Evolutionary conservation across 495 filamentous ascomycete genomes (phyloP).

Genomic region (Tuber magnatum): DNA sequence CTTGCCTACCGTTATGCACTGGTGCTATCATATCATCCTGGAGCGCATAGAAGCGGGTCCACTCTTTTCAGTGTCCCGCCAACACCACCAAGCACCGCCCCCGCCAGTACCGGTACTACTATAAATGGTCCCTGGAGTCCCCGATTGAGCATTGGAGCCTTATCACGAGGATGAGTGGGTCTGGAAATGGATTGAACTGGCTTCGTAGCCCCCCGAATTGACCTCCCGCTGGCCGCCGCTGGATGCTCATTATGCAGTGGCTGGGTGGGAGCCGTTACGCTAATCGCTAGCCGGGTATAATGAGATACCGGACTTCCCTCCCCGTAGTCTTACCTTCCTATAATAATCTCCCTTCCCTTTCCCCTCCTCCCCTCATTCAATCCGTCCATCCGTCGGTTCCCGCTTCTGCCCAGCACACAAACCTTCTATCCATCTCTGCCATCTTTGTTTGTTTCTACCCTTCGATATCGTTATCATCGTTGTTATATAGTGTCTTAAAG

Average conservation of each 20-base stretch:
- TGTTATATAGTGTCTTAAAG: neutral
- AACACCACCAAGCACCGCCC: neutral
- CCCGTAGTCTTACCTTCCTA: neutral
- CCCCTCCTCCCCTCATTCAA: neutral
- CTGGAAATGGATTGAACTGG: neutral
- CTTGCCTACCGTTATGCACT: too few relatives aligned
- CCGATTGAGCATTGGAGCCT: neutral
- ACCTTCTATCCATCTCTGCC: neutral
- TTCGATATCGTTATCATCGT: neutral
- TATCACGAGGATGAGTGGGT: neutral
- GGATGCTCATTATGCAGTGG: neutral
- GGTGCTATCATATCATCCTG: neutral
- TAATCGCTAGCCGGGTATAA: neutral
- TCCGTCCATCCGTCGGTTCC: neutral
- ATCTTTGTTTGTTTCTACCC: neutral
- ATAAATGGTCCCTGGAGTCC: neutral
- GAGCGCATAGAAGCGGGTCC: neutral
- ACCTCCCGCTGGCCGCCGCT: neutral
- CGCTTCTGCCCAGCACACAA: neutral
- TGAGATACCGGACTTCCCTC: slow-evolving; percentile 1
- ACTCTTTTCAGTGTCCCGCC: neutral
- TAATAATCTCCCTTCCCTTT: neutral
- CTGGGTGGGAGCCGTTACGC: neutral
- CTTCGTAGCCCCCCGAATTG: neutral
- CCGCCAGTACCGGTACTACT: neutral